Conservation (phyloP, 1,139 yeast genomes). For the Kodamaea ohmeri region DNA sequence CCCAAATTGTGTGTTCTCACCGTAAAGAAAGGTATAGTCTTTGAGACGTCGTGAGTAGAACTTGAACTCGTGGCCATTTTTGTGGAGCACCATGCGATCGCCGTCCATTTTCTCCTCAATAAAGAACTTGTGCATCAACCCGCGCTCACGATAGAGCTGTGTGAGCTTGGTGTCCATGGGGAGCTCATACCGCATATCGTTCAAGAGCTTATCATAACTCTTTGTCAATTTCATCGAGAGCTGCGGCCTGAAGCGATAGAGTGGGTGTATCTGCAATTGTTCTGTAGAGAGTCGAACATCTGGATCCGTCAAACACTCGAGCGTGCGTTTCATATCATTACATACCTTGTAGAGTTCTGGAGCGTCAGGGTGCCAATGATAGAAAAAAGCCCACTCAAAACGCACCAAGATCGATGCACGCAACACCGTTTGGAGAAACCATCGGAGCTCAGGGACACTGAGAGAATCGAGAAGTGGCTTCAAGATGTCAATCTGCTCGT, state of each 20-base stretch:
- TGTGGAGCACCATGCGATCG: conserved; percentile 77
- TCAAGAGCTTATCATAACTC: conserved; percentile 49
- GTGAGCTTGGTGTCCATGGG: conserved; percentile 24
- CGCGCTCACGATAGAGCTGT: conserved; percentile 15
- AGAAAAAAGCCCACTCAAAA: conserved; percentile 59
- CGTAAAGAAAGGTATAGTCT: conserved; percentile 75
- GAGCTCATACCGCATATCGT: conserved; percentile 31
- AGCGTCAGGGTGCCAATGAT: conserved; percentile 84
- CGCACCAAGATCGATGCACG: conserved; percentile 57
- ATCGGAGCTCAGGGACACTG: conserved; percentile 64
- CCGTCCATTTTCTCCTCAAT: conserved; percentile 96
- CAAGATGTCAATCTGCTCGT: conserved; percentile 43
- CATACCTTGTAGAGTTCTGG: conserved; percentile 61
- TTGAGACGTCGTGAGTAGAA: conserved; percentile 70
- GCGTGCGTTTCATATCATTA: conserved; percentile 60
- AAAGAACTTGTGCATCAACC: conserved; percentile 45
- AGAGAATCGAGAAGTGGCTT: conserved; percentile 51
- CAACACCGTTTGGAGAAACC: conserved; percentile 66
- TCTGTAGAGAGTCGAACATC: conserved; percentile 36
- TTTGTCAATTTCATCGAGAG: conserved; percentile 53
- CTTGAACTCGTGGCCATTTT: conserved; percentile 42
- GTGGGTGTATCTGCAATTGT: conserved; percentile 47
- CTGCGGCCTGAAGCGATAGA: conserved; percentile 69
- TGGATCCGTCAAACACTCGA: conserved; percentile 57
- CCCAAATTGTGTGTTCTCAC: conserved; percentile 57